Base-by-base conservation (phyloP, 2,329 filamentous ascomycete genomes). In the Aphanoascus verrucosus region DNA sequence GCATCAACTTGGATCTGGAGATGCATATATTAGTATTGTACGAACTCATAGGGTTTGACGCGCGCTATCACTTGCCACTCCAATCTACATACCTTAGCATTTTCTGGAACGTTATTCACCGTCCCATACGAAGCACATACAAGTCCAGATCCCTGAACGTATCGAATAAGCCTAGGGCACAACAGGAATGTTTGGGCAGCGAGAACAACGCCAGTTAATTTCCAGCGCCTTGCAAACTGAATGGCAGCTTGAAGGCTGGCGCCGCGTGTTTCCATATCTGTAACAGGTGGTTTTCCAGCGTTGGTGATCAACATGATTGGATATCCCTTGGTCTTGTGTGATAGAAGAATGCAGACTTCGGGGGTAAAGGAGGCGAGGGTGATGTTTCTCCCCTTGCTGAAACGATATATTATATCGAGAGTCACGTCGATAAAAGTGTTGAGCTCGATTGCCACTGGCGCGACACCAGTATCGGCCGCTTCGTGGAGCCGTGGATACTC, bases 401-500 rank as follows among this genome's bases (percentile, higher is more conserved):
- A 58, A 2, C 53, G 55, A 46, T 60, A 61, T n/a, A 71, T 56
- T 15, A 57, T 60, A 5, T 62, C 57, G 0, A 73, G 64, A 19
- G 67, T 65, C 1, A 60, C 62, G 56, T 73, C 70, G 37, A 72
- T 59, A 55, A 68, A 72, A 14, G 61, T 64, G 54, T 74, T 73
- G 43, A 71, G 58, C 43, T 72, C 68, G 20, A 71, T 64, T 8
- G 62, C 67, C 45, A 67, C 58, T 0, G 67, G 63, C 6, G 65
- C 64, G 3, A 72, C 63, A 14, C 62, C 61, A 5, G 63, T 65
- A 15, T 65, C 65, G 7, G 59, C 56, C 3, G 69, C 63, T 61
- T 73, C 71, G 55, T 67, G 65, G 12, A 71, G 59, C 46, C 67
- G 63, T 2, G 69, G 70, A 54, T 72, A 74, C 59, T 73, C 70